Conservation (phyloP, 176 grass and related monocot species). For the Cenchrus fungigraminus region DNA sequence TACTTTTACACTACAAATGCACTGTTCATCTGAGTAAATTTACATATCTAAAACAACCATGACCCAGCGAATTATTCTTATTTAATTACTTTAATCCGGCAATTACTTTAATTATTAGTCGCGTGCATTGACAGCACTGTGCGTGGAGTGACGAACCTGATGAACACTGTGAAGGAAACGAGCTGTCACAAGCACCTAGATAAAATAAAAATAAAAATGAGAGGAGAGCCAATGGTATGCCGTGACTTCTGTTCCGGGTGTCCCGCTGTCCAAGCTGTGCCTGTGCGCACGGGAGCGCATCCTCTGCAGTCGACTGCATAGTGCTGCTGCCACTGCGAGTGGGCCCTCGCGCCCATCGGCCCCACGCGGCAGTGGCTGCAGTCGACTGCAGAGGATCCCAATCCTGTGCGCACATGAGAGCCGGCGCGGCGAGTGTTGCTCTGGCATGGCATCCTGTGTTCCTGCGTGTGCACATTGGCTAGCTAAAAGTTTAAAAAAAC, state of each 20-base stretch:
- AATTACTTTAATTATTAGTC: background rate
- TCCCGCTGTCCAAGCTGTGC: constrained; percentile 13
- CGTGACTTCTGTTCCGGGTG: constrained; percentile 28
- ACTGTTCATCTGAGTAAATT: too few relatives aligned
- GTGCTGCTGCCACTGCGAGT: too few relatives aligned
- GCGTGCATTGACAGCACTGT: background rate
- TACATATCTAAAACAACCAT: too few relatives aligned
- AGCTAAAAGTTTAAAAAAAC: background rate
- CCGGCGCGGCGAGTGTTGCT: background rate
- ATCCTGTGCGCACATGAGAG: background rate
- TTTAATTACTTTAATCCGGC: too few relatives aligned
- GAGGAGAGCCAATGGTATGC: background rate
- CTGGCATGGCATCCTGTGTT: background rate
- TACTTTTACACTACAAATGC: too few relatives aligned
- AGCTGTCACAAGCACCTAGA: background rate
- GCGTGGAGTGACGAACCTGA: background rate
- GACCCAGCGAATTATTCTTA: too few relatives aligned
- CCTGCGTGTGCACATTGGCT: background rate
- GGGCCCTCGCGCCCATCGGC: too few relatives aligned
- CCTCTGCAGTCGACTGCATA: too few relatives aligned
- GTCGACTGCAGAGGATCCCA: too few relatives aligned
- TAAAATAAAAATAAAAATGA: too few relatives aligned
- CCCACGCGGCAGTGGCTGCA: too few relatives aligned
- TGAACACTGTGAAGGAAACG: background rate
- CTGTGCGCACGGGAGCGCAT: background rate